Percentiles rank a stretch among this genome's conserved stretches.
These are phyloP conservation scores for Fusarium nurragi DNA, from an alignment of 2,329 filamentous ascomycete genomes.

Conservation along the genomic window DNA sequence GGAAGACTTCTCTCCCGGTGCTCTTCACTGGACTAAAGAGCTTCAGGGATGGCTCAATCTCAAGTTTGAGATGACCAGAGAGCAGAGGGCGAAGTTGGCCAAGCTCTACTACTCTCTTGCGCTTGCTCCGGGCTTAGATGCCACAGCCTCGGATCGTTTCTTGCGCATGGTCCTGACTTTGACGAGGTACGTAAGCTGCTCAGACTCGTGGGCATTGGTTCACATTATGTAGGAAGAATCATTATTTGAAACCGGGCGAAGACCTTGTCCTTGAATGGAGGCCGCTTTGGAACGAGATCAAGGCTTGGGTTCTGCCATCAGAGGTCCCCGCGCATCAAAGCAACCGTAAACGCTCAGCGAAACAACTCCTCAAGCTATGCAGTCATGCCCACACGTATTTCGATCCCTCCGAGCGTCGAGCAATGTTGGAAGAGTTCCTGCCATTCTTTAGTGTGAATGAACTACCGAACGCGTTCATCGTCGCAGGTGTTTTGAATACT, in stretches of 20 bases:
- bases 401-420: constrained; percentile 84
- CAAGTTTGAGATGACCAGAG: constrained; percentile 94
- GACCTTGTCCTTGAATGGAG: constrained; percentile 95
- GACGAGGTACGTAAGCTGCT: constrained; percentile 75
- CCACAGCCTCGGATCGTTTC: constrained; percentile 84
- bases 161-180: constrained; percentile 95
- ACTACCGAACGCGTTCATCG: constrained; percentile 89
- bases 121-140: constrained; percentile 88
- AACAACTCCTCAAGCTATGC: constrained; percentile 84
- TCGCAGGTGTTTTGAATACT: constrained; percentile 86
- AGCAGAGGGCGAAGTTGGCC: constrained; percentile 83
- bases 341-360: constrained; percentile 64
- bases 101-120: constrained; percentile 94
- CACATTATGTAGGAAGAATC: constrained; percentile 75
- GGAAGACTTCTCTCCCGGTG: constrained; percentile 93
- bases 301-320: constrained; percentile 85
- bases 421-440: constrained; percentile 81
- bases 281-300: constrained; percentile 91
- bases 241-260: constrained; percentile 90
- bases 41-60: constrained; percentile 93
- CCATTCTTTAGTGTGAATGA: constrained; percentile 95
- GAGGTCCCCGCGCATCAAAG: constrained; percentile 77
- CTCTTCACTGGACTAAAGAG: constrained; percentile 96
- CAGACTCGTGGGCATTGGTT: constrained; percentile 19
- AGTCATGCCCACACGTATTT: constrained; percentile 93